phyloP scores from a whole-genome alignment of 768 basidiomycete species.

The Stropharia rugosoannulata region DNA sequence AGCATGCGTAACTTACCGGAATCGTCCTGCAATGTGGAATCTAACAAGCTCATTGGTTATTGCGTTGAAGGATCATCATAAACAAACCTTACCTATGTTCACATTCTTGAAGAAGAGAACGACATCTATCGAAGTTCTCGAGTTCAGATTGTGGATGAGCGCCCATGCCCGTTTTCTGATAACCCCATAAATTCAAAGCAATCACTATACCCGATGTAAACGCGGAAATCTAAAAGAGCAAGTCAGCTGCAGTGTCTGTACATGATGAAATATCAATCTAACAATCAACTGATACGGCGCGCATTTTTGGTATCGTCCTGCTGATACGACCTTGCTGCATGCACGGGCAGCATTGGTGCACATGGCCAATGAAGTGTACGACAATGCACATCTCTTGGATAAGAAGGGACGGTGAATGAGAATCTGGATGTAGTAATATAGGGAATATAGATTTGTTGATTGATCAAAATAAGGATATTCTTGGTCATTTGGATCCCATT shows the following conservation, averaged over 20 bases:
- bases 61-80: not conserved
- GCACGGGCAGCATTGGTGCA: slow-evolving; percentile 75
- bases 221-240: slow-evolving; percentile 25
- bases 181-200: slow-evolving; percentile 58
- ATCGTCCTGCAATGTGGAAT: slow-evolving; percentile 39
- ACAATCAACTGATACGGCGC: slow-evolving; percentile 10
- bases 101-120: slow-evolving; percentile 39
- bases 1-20: not conserved
- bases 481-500: slow-evolving; percentile 35
- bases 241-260: not conserved
- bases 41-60: slow-evolving; percentile 3
- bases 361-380: slow-evolving; percentile 60
- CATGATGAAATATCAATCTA: slow-evolving; percentile 17
- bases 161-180: slow-evolving; percentile 34
- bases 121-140: slow-evolving; percentile 50
- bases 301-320: slow-evolving; percentile 32
- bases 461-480: slow-evolving; percentile 42
- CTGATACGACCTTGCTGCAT: slow-evolving; percentile 64
- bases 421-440: slow-evolving; percentile 54
- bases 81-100: slow-evolving; percentile 28
- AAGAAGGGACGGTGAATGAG: slow-evolving; percentile 73
- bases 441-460: slow-evolving; percentile 44
- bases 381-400: slow-evolving; percentile 33
- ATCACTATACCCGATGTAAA: slow-evolving; percentile 48
- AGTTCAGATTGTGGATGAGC: slow-evolving; percentile 43